Conservation (phyloP, 2,329 filamentous ascomycete species). For the Verruconis gallopava region DNA sequence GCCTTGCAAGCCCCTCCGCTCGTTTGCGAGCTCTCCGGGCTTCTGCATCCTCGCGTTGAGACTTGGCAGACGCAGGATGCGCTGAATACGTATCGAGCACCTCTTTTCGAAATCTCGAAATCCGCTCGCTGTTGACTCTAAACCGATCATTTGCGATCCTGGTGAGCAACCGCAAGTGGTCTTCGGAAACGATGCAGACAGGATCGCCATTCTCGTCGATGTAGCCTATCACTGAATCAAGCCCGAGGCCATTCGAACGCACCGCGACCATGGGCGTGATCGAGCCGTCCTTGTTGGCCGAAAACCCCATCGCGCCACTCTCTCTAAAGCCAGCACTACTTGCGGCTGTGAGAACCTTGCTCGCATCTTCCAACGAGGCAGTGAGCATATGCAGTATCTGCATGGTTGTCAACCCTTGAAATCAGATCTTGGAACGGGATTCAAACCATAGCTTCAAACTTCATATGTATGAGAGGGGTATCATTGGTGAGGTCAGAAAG, state of each 20-base stretch:
- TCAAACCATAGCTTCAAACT: slow-evolving; percentile 83
- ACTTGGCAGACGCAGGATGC: slow-evolving; percentile 16
- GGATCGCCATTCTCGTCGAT: slow-evolving; percentile 29
- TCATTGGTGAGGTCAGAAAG: not conserved
- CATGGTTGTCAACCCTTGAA: slow-evolving; percentile 17
- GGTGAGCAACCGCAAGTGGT: slow-evolving; percentile 55
- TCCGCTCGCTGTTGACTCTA: slow-evolving; percentile 53
- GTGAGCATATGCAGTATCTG: slow-evolving; percentile 84
- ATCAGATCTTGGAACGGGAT: slow-evolving; percentile 7
- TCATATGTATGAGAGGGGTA: slow-evolving; percentile 47
- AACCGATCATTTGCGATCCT: slow-evolving; percentile 64
- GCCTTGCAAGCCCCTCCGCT: slow-evolving; percentile 8
- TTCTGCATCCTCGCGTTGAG: slow-evolving; percentile 12
- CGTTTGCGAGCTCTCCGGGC: slow-evolving; percentile 11
- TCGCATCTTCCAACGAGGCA: slow-evolving; percentile 60
- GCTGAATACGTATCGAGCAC: slow-evolving; percentile 28
- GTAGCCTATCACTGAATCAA: slow-evolving; percentile 16
- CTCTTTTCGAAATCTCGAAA: slow-evolving; percentile 47
- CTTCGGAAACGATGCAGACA: slow-evolving; percentile 44
- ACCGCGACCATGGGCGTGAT: slow-evolving; percentile 69
- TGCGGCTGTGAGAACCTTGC: slow-evolving; percentile 61
- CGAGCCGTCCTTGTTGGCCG: slow-evolving; percentile 23
- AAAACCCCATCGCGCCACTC: slow-evolving; percentile 65
- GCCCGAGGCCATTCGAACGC: slow-evolving; percentile 56
- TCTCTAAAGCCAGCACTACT: slow-evolving; percentile 79